phyloP scores from a whole-genome alignment of 345 rosid genomes.

The Atalantia buxifolia region DNA sequence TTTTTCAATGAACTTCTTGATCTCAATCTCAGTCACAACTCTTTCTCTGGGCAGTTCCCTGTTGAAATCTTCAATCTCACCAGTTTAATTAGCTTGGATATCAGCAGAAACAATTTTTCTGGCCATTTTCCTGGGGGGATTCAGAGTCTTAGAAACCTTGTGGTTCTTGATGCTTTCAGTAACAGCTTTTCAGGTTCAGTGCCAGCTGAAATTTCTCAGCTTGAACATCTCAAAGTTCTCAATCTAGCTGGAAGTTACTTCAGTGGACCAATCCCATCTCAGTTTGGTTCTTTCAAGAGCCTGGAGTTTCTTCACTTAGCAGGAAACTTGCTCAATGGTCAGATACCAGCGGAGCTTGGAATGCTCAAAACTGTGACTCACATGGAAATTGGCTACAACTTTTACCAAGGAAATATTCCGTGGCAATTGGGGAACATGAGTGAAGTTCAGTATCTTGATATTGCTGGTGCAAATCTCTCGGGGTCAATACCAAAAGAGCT shows the following conservation, averaged over 20 bases:
- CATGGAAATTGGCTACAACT: constrained; percentile 95
- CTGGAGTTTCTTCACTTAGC: constrained; percentile 82
- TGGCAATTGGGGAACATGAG: constrained; percentile 75
- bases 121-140: constrained; percentile 56
- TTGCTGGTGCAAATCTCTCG: constrained; percentile 80
- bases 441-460: constrained; percentile 77
- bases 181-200: constrained; percentile 87
- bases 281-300: constrained; percentile 64
- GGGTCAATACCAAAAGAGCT: constrained; percentile 68
- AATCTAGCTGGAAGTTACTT: constrained; percentile 96
- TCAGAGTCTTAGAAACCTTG: constrained; percentile 44
- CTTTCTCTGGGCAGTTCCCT: constrained; percentile 69
- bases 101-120: constrained; percentile 86
- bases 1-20: constrained; percentile 62
- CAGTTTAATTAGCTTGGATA: constrained; percentile 59
- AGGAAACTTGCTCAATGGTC: constrained; percentile 63
- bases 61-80: constrained; percentile 50
- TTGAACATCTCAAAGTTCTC: constrained; percentile 58
- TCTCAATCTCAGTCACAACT: constrained; percentile 79
- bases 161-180: constrained; percentile 71
- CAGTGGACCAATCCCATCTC: constrained; percentile 69
- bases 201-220: constrained; percentile 50
- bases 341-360: constrained; percentile 72
- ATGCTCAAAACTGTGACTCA: constrained; percentile 59
- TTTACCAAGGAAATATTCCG: constrained; percentile 72